A percentile compares a stretch with the other conserved stretches of the same genome.
Evolutionary conservation across 768 basidiomycete genomes (phyloP).

Genomic region (Ephemerocybe angulata): DNA sequence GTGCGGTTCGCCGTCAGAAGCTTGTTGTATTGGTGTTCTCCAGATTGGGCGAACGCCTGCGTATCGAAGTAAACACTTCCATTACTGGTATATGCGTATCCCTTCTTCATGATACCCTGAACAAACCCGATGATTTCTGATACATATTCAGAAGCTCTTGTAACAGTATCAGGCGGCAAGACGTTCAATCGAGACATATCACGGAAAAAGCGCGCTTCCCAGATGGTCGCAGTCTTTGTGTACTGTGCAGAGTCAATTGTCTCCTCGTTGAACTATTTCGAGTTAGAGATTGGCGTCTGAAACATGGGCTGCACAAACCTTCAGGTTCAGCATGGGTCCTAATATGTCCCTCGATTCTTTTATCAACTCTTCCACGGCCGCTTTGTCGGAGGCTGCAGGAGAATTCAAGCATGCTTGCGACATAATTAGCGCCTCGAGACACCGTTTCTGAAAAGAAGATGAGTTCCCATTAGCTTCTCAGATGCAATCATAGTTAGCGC

Average conservation of each 20-base stretch:
- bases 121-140: conserved; percentile 93
- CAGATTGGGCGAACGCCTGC: conserved; percentile 68
- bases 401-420: conserved; percentile 44
- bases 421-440: conserved; percentile 46
- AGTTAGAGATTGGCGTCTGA: neutral
- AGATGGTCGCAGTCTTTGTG: conserved; percentile 74
- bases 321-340: conserved; percentile 64
- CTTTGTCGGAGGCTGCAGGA: conserved; percentile 38
- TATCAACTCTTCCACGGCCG: conserved; percentile 54
- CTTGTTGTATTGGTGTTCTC: conserved; percentile 86
- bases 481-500: conserved; percentile 22
- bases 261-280: neutral
- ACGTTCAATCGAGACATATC: conserved; percentile 91
- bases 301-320: conserved; percentile 42
- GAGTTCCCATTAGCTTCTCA: conserved; percentile 3
- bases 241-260: conserved; percentile 72
- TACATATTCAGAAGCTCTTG: conserved; percentile 95
- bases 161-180: conserved; percentile 83
- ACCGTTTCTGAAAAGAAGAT: conserved; percentile 39
- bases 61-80: conserved; percentile 96
- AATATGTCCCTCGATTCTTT: conserved; percentile 77
- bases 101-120: conserved; percentile 78
- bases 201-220: conserved; percentile 87
- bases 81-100: conserved; percentile 64
- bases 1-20: conserved; percentile 95